Percentiles rank a stretch among this genome's conserved stretches.
Conservation (phyloP, 176 grass and related monocot species). For the Cenchrus fungigraminus region DNA sequence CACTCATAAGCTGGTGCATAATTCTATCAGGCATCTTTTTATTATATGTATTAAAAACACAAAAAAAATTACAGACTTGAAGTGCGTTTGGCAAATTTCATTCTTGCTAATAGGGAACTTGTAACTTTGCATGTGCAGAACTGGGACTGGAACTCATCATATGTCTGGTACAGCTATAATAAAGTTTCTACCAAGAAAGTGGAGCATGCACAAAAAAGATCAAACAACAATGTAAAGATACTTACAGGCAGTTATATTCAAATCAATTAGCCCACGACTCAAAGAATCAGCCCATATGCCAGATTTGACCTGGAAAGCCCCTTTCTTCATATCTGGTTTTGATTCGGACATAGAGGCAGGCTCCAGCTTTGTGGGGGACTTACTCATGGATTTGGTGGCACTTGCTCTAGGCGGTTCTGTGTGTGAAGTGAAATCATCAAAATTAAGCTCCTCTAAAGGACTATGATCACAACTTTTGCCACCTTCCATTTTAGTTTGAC, state of each 20-base stretch:
- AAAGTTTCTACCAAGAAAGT: background rate
- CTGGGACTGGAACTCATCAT: background rate
- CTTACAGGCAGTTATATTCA: constrained; percentile 81
- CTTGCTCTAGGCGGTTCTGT: constrained; percentile 24
- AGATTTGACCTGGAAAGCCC: constrained; percentile 73
- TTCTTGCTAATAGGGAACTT: background rate
- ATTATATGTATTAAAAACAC: background rate
- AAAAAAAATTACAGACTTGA: background rate
- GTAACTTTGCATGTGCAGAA: background rate
- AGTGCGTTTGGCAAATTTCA: background rate
- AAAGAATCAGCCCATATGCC: constrained; percentile 89
- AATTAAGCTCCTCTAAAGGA: constrained; percentile 40
- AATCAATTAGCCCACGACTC: constrained; percentile 83
- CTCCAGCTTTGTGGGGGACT: constrained; percentile 30
- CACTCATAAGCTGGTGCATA: background rate
- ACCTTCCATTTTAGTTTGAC: constrained; percentile 2
- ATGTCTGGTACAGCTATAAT: background rate
- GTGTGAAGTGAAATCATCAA: constrained; percentile 41
- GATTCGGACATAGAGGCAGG: constrained; percentile 31
- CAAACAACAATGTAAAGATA: constrained; percentile 15
- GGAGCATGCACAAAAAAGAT: background rate
- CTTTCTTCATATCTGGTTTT: constrained; percentile 47
- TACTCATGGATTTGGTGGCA: constrained; percentile 26
- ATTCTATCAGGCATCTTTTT: background rate
- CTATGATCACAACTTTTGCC: constrained; percentile 25